Evolutionary conservation across 2,329 filamentous ascomycete genomes (phyloP), one percentile per base, ranked within the genome.

Genomic region (Monilinia polystroma): DNA sequence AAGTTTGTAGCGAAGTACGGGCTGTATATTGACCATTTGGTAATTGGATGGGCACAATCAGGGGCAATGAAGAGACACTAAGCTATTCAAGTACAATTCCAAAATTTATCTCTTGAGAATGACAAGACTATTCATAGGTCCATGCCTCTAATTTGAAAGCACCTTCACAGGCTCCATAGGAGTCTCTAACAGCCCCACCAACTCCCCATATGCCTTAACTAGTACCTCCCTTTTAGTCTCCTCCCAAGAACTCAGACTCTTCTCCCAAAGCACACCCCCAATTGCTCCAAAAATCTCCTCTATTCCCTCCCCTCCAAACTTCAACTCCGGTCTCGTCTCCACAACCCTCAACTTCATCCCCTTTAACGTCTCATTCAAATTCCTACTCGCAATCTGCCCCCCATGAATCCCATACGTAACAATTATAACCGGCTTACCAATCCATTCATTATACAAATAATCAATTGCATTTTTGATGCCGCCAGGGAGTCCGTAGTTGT

Each of bases 391-490:
- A 43, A 65, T 65, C 52, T 66, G 68, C 32, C 80, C 81, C 49
- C 81, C 81, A 2, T 74, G 68, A 1, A 79, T 79, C 3, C 85
- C 85, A 74, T 87, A 87, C 67, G 79, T 82, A 35, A 87, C 79
- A 66, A 87, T 77, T 58, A 77, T 76, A 20, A 78, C 80, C 0
- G 84, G 81, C 73, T 87, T 87, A 14, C 81, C 82, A 41, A 75
- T 79, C 83, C 84, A 87, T 73, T 87, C 85, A 70, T 86, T 77
- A 69, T 79, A 81, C 1, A 88, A 78, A 72, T 85, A 87, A 73
- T 88, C 85, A 64, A 88, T 80, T 5, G 85, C 85, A 72, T 87
- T 88, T 77, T 88, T 88, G 60, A 84, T 76, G 10, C 78, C 80
- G 0, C 81, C 84, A 0, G 85, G 78, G 6, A 85, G 76, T 29